Evolutionary conservation across 1,139 yeast genomes (phyloP), one percentile per base, ranked within the genome.

Genomic region (Pneumocystis sp.): DNA sequence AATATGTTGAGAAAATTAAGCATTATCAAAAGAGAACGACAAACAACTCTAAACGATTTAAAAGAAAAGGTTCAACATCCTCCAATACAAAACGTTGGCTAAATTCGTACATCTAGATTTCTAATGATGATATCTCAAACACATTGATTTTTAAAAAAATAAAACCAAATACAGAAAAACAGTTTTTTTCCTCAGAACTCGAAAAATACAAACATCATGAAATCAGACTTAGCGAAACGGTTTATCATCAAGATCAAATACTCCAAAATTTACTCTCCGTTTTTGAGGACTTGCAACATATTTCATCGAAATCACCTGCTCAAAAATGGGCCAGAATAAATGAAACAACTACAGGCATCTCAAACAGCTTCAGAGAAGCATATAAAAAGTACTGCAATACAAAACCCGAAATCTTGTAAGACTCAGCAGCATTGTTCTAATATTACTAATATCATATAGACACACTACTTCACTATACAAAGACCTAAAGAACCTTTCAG

Each of bases 111-210:
- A 44, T 44, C 15, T 44, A 44, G 56, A 19, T 44, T 19, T 44
- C 29, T 71, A 80, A 82, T 29, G 98, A 93, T 74, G 97, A 93
- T 73, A 89, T 91, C 64, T 86, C 96, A 0, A 85, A 37, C 8
- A 87, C 66, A 79, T 86, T 93, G 56, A 82, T 93, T 3, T 77
- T 87, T 70, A 87, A 88, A 73, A 83, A 85, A 70, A 82, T 83
- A 65, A 78, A 81, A 44, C 75, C 80, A 17, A 84, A 83, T 29
- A 78, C 80, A 61, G 93, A 86, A 69, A 77, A 79, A 39, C 76
- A 78, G 50, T 80, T 89, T 29, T 91, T 91, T 73, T 82, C 85
- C 19, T 81, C 83, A 66, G 96, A 90, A 73, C 77, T 93, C 69
- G 83, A 81, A 12, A 64, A 93, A 93, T 93, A 89, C 73, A 82